phyloP scores from a whole-genome alignment of 345 rosid genomes.

The Eucalyptus pauciflora region DNA sequence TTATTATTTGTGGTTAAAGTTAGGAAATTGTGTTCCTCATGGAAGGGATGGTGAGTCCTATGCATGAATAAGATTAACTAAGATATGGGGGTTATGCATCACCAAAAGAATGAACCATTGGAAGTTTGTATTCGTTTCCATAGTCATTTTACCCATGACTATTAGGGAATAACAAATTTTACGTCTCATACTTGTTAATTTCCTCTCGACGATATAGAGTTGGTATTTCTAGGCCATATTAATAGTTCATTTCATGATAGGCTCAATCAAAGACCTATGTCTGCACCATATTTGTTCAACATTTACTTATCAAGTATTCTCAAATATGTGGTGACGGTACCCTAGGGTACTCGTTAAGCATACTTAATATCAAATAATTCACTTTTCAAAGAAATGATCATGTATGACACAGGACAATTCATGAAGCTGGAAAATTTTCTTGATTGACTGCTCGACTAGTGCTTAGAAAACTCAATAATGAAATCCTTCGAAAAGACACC shows the following conservation, averaged over 20 bases:
- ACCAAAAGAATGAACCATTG: rapidly evolving
- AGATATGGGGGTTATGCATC: not conserved
- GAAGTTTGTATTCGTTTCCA: not conserved
- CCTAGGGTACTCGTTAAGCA: not conserved
- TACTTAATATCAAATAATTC: not conserved
- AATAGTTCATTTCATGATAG: not conserved
- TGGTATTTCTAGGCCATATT: not conserved
- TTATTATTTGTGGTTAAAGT: not conserved
- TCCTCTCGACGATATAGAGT: not conserved
- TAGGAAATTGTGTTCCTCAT: not conserved
- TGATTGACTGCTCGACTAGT: not conserved
- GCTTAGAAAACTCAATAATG: not conserved
- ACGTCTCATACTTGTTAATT: not conserved
- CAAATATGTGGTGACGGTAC: not conserved
- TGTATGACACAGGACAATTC: not conserved
- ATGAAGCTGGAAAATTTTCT: not conserved
- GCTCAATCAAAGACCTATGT: not conserved
- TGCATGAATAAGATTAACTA: not conserved
- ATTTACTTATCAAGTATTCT: not conserved
- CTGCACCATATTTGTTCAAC: not conserved
- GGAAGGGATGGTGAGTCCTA: not conserved
- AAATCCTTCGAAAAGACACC: not conserved
- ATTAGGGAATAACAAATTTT: not conserved
- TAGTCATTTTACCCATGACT: not conserved
- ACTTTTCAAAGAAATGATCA: not conserved